Evolutionary conservation across 1,284 basidiomycete genomes (phyloP), one percentile per base, ranked within the genome.

Genomic region (Malassezia dermatis): DNA sequence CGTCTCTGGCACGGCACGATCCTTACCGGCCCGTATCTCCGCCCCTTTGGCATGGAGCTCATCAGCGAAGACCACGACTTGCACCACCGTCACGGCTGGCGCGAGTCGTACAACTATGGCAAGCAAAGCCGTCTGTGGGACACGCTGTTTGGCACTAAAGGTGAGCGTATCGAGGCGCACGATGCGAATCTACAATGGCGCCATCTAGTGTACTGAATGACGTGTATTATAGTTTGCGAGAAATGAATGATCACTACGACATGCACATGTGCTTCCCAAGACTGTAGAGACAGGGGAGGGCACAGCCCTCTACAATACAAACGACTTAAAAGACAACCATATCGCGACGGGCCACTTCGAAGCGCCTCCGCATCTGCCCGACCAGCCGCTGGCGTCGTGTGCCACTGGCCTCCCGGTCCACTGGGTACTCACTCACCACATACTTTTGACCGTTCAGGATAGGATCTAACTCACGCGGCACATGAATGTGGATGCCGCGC

Each of bases 101-200:
- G 51, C 32, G 59, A 55, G 55, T 55, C 49, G 5, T 57, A 58
- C 19, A 68, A 69, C 51, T 73, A 68, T 49, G 72, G 70, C 8
- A 72, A 75, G 34, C 70, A 75, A 53, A 66, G 67, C 0, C 45
- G 65, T 2, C 19, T 73, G 10, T 74, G 69, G 67, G 71, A 73
- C 47, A 45, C 43, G 8, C 28, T 73, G n/a, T 75, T 72, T 30
- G 66, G 67, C 1, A 71, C 70, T 0, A 62, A 48, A 27, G 62
- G 64, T 11, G 57, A 63, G 17, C 58, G 73, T 6, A 63, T 73
- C 46, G 65, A 69, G 43, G 52, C 62, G 1, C 42, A 39, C 2
- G 1, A 24, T 8, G 56, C 53, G 3, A 63, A 61, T 19, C 52
- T 67, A 23, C 57, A 62, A 8, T 23, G 26, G 10, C 26, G n/a